phyloP scores from a whole-genome alignment of 305 asterid genomes.

The Fraxinus baroniana region DNA sequence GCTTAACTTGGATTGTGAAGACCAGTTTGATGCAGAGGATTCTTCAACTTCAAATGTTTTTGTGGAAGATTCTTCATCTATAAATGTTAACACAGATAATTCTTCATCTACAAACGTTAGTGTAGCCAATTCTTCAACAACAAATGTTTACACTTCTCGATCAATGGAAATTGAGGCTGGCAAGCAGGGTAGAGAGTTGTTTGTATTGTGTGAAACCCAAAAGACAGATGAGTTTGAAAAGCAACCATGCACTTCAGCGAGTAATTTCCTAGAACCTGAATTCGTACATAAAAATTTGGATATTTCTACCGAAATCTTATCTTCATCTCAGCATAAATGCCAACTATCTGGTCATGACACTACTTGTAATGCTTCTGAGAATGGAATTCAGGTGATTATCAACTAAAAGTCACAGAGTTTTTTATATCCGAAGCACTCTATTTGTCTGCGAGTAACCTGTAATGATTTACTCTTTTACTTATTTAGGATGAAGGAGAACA shows the following conservation, averaged over 20 bases:
- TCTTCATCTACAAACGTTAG: background rate
- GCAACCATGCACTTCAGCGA: conserved; percentile 3
- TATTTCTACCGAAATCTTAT: conserved; percentile 2
- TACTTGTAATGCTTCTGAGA: conserved; percentile 21
- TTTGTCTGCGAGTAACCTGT: background rate
- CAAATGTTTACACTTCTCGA: conserved; percentile 28
- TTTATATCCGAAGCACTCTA: background rate
- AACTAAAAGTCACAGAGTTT: conserved; percentile 11
- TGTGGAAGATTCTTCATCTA: background rate
- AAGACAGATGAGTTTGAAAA: conserved; percentile 23
- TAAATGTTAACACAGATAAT: background rate
- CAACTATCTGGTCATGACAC: conserved; percentile 10
- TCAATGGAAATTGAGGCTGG: conserved; percentile 38
- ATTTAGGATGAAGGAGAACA: conserved; percentile 38
- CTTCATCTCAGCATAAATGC: conserved; percentile 1
- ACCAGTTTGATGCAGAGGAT: conserved; percentile 53
- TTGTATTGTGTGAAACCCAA: conserved; percentile 18
- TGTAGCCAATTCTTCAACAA: conserved; percentile 3
- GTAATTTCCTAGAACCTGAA: conserved; percentile 35
- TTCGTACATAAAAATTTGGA: conserved; percentile 14
- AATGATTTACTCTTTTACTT: conserved; percentile 3
- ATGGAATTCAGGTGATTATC: conserved; percentile 35
- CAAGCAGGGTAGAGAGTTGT: conserved; percentile 22
- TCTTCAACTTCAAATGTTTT: conserved; percentile 35
- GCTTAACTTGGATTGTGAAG: conserved; percentile 74